These are phyloP conservation scores for Candida maesae DNA, from an alignment of 805 yeast genomes.

Conservation along the genomic window DNA sequence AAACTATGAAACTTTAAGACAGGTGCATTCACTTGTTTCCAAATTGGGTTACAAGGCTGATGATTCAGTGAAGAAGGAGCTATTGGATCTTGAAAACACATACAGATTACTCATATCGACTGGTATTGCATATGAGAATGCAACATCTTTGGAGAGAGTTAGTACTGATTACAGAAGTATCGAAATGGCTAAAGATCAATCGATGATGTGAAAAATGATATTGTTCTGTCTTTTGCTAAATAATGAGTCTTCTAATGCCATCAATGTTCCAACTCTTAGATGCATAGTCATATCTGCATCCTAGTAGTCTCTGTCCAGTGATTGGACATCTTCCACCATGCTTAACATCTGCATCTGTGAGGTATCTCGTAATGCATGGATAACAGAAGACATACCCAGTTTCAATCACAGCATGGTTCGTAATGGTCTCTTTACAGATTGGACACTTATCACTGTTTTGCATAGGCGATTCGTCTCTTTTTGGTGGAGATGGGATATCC, in stretches of 20 bases:
- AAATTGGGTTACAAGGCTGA: conserved; percentile 21
- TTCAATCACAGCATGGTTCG: conserved; percentile 83
- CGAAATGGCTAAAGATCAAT: neutral
- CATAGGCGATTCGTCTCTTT: conserved; percentile 2
- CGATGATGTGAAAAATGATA: neutral
- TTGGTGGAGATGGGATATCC: conserved; percentile 41
- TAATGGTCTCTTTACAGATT: conserved; percentile 58
- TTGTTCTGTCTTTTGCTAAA: conserved; percentile 32
- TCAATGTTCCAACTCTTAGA: conserved; percentile 65
- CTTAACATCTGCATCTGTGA: conserved; percentile 43
- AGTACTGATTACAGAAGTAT: neutral
- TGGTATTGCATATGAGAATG: conserved; percentile 18
- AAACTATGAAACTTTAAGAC: conserved; percentile 13
- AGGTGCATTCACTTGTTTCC: conserved; percentile 19
- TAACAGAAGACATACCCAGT: conserved; percentile 92
- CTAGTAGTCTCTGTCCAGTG: conserved; percentile 66
- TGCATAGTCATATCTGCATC: conserved; percentile 62
- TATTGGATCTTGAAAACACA: conserved; percentile 23
- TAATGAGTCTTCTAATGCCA: conserved; percentile 71
- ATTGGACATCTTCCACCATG: conserved; percentile 80
- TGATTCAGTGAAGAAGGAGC: conserved; percentile 11
- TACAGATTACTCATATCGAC: conserved; percentile 18
- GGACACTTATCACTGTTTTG: conserved; percentile 54
- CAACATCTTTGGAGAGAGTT: conserved; percentile 6
- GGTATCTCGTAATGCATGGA: conserved; percentile 69